A percentile compares a stretch with the other conserved stretches of the same genome.
phyloP scores from a whole-genome alignment of 129 eudicot species.

The Rutidosis leptorrhynchoides region DNA sequence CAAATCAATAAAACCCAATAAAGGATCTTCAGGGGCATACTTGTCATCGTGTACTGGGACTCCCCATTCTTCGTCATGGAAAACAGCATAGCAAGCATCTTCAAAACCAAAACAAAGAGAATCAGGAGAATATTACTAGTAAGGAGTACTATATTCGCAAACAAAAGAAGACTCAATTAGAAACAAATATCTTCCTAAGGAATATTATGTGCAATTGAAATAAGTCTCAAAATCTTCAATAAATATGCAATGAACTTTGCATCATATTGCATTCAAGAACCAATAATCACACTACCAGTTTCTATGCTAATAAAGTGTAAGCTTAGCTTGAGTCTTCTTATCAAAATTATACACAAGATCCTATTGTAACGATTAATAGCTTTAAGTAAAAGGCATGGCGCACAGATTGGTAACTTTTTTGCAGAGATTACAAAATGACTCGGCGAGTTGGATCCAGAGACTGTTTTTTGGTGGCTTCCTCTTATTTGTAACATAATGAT shows the following conservation, averaged over 20 bases:
- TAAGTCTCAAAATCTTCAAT: conserved; percentile 37
- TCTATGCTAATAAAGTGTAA: neutral
- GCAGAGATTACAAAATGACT: neutral
- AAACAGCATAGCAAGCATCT: conserved; percentile 2
- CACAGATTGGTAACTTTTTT: too few relatives aligned
- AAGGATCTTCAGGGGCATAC: conserved; percentile 40
- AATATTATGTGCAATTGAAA: conserved; percentile 48
- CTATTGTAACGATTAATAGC: neutral
- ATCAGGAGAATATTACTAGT: neutral
- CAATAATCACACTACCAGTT: neutral
- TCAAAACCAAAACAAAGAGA: neutral
- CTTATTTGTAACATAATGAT: neutral
- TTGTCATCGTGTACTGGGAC: conserved; percentile 34
- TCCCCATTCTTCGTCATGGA: conserved; percentile 22
- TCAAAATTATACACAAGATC: neutral
- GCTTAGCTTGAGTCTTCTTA: neutral
- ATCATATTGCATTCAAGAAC: neutral
- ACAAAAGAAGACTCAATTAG: neutral
- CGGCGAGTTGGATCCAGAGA: neutral
- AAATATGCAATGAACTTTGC: neutral
- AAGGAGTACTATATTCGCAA: too few relatives aligned
- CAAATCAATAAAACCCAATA: neutral
- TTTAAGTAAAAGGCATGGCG: neutral
- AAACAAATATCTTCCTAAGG: neutral
- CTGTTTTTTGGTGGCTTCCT: neutral